These are phyloP conservation scores for Aurantiochytrium sp. DNA, from an alignment of 108 stramenopile genomes.

Conservation along the genomic window DNA sequence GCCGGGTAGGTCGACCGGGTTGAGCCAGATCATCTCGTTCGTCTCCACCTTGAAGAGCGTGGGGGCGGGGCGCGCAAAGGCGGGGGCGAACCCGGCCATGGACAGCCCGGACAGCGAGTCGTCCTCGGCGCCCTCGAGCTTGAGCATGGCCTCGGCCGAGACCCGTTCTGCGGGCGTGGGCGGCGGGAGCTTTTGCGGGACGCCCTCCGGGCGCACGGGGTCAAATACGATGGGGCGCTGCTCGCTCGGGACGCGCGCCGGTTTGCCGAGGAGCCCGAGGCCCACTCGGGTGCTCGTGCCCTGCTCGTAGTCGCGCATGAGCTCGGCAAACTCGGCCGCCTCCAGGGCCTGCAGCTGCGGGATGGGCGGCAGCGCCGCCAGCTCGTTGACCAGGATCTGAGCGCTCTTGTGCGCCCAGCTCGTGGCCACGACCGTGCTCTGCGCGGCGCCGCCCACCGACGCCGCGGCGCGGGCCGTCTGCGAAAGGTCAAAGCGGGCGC, in stretches of 20 bases:
- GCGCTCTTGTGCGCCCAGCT: not conserved
- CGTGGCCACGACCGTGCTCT: not conserved
- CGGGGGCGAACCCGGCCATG: constrained; percentile 44
- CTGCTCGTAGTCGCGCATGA: not conserved
- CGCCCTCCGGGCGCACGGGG: not conserved
- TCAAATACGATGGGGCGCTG: not conserved
- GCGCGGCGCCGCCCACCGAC: not conserved
- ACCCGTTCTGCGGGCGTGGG: not conserved
- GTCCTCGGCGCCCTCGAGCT: constrained; percentile 20
- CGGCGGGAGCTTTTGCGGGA: not conserved
- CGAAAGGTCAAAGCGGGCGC: not conserved
- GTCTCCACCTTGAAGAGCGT: constrained; percentile 39
- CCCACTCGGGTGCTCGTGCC: not conserved
- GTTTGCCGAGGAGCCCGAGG: not conserved
- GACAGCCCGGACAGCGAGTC: constrained; percentile 34
- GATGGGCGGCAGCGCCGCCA: not conserved
- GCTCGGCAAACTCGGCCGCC: not conserved
- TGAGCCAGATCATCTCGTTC: constrained; percentile 54
- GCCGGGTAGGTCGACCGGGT: constrained; percentile 51
- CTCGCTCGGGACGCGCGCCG: not conserved
- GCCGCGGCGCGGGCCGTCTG: constrained; percentile 16
- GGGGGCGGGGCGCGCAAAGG: constrained; percentile 47
- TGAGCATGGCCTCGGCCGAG: constrained; percentile 38
- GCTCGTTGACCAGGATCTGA: not conserved
- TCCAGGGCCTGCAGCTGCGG: not conserved